Evolutionary conservation across 2,329 filamentous ascomycete genomes (phyloP).

Genomic region (Fusarium brevicatenulatum): DNA sequence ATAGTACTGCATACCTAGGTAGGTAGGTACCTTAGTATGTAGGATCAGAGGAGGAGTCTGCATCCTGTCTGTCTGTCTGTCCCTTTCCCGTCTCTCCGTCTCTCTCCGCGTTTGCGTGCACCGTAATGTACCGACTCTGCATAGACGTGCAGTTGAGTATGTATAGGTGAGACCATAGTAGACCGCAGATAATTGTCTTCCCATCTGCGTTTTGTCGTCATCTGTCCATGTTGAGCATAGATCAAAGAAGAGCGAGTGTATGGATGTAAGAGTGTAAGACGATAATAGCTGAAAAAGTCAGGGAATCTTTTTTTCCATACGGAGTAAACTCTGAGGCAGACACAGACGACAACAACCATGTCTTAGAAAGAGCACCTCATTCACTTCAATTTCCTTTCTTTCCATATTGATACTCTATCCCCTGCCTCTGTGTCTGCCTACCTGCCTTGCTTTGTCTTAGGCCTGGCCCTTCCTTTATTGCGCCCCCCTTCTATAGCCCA

Average conservation of each 20-base stretch:
- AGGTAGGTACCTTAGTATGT: not conserved
- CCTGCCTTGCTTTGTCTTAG: slow-evolving; percentile 34
- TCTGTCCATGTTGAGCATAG: slow-evolving; percentile 7
- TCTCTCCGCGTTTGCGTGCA: slow-evolving; percentile 35
- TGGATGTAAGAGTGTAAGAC: not conserved
- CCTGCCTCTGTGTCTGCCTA: slow-evolving; percentile 18
- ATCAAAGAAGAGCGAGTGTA: not conserved
- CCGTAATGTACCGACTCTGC: slow-evolving; percentile 36
- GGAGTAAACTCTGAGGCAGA: slow-evolving; percentile 5
- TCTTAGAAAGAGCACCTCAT: slow-evolving; percentile 24
- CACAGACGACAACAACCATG: slow-evolving; percentile 14
- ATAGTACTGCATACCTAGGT: not conserved
- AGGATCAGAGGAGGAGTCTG: slow-evolving; percentile 1
- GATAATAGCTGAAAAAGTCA: not conserved
- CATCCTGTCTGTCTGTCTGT: slow-evolving; percentile 1
- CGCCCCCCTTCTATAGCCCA: slow-evolving; percentile 24
- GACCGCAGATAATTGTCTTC: slow-evolving; percentile 4
- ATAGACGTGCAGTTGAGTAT: slow-evolving; percentile 8
- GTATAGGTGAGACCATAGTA: not conserved
- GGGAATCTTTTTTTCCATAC: not conserved
- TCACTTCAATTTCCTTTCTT: slow-evolving; percentile 29
- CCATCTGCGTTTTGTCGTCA: slow-evolving; percentile 30
- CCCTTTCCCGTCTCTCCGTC: slow-evolving; percentile 28
- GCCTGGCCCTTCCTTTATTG: slow-evolving; percentile 33
- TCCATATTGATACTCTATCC: slow-evolving; percentile 14